Evolutionary conservation across 768 basidiomycete species (phyloP).

Genomic region (Lyophyllum atratum): DNA sequence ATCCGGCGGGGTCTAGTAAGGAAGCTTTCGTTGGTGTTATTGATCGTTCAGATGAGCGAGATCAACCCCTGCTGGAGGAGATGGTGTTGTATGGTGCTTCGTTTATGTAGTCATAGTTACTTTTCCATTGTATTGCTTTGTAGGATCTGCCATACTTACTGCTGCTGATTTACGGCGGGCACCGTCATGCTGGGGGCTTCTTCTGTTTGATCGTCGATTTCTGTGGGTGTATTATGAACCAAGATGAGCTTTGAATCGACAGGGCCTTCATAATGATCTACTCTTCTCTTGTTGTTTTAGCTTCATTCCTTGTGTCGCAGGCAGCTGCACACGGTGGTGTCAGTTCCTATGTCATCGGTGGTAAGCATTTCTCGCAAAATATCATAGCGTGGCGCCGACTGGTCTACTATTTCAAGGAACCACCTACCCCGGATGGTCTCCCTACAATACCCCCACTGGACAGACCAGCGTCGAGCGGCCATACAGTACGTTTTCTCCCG

Average conservation of each 20-base stretch:
- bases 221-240: no score
- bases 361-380: slow-evolving; percentile 15
- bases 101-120: no score
- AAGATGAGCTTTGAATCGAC: background rate
- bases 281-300: slow-evolving; percentile 25
- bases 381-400: background rate
- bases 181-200: no score
- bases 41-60: no score
- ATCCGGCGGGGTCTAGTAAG: no score
- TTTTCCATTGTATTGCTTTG: no score
- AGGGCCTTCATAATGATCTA: slow-evolving; percentile 4
- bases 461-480: slow-evolving; percentile 36
- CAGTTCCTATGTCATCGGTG: slow-evolving; percentile 34
- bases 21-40: no score
- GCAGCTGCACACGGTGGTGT: slow-evolving; percentile 39
- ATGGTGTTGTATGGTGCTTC: no score
- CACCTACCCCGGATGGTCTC: slow-evolving; percentile 34
- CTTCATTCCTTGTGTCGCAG: slow-evolving; percentile 30
- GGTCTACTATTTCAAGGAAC: slow-evolving; percentile 17
- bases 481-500: slow-evolving; percentile 25
- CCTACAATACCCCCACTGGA: slow-evolving; percentile 36
- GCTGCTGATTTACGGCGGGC: no score
- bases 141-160: no score
- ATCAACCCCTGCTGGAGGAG: no score
- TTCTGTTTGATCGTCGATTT: no score